A percentile compares a stretch with the other conserved stretches of the same genome.
These are phyloP conservation scores for Chalara sp. DNA, from an alignment of 2,329 filamentous ascomycete species.

Conservation along the genomic window DNA sequence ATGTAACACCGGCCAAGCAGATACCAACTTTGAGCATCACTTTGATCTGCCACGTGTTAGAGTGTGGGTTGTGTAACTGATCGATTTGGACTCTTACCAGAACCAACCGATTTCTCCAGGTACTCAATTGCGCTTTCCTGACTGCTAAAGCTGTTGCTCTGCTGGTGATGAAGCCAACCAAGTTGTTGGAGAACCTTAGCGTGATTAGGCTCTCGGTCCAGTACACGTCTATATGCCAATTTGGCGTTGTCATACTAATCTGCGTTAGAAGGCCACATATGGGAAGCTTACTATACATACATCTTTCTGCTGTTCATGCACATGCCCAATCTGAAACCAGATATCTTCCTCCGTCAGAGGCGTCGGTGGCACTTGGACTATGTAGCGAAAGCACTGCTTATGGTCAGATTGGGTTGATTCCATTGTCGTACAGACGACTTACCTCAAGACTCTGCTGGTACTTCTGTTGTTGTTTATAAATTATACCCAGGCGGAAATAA, in stretches of 20 bases:
- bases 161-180: conserved; percentile 95
- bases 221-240: conserved; percentile 82
- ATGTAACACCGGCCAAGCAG: conserved; percentile 96
- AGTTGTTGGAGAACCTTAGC: conserved; percentile 97
- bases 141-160: conserved; percentile 82
- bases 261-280: conserved; percentile 18
- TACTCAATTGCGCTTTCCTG: conserved; percentile 97
- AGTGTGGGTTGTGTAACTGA: conserved; percentile 16
- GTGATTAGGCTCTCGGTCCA: conserved; percentile 91
- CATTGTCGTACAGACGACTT: conserved; percentile 26
- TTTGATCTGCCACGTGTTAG: conserved; percentile 62
- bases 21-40: conserved; percentile 97
- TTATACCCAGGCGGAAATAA: conserved; percentile 97
- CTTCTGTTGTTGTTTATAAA: conserved; percentile 97
- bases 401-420: conserved; percentile 11
- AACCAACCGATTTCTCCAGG: conserved; percentile 89
- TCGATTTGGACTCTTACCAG: conserved; percentile 53
- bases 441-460: conserved; percentile 89
- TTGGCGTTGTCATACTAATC: conserved; percentile 85
- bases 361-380: conserved; percentile 84
- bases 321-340: conserved; percentile 99
- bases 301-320: conserved; percentile 98
- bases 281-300: conserved; percentile 46
- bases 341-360: conserved; percentile 96
- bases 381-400: conserved; percentile 90